Evolutionary conservation across 306 rosid genomes (phyloP).

Genomic region (Myrica gale): DNA sequence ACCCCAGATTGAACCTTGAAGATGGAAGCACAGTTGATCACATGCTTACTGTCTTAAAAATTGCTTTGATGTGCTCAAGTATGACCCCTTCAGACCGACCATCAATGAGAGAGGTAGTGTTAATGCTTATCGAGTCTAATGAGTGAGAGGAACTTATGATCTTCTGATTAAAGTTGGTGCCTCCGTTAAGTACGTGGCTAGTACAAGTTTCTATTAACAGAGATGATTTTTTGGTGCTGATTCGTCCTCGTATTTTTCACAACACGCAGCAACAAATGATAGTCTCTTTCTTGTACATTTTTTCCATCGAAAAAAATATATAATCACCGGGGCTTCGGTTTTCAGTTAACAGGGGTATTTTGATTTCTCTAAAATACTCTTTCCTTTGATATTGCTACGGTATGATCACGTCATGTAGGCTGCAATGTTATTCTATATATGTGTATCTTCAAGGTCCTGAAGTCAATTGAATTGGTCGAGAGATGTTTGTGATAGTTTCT

Average conservation of each 20-base stretch:
- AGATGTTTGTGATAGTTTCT: neutral
- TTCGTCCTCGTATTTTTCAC: constrained; percentile 31
- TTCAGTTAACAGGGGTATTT: constrained; percentile 29
- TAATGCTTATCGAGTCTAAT: constrained; percentile 74
- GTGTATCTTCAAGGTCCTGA: constrained; percentile 32
- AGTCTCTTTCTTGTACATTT: constrained; percentile 56
- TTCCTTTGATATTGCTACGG: constrained; percentile 34
- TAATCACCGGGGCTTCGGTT: constrained; percentile 13
- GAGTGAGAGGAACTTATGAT: constrained; percentile 48
- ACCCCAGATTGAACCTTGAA: constrained; percentile 59
- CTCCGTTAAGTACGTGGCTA: constrained; percentile 30
- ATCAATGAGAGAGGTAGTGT: constrained; percentile 75
- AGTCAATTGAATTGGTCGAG: neutral
- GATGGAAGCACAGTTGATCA: constrained; percentile 58
- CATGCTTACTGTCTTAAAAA: constrained; percentile 75
- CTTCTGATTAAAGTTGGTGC: constrained; percentile 46
- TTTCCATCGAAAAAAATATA: constrained; percentile 30
- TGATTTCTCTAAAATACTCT: constrained; percentile 27
- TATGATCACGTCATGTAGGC: constrained; percentile 51
- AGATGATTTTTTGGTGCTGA: constrained; percentile 33
- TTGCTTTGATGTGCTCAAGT: constrained; percentile 77
- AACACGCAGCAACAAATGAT: constrained; percentile 19
- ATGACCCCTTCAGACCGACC: constrained; percentile 68
- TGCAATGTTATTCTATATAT: constrained; percentile 25
- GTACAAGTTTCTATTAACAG: constrained; percentile 36